Percentiles rank a stretch among this genome's conserved stretches.
Evolutionary conservation across 345 rosid genomes (phyloP).

Genomic region (Noccaea bulbosa): DNA sequence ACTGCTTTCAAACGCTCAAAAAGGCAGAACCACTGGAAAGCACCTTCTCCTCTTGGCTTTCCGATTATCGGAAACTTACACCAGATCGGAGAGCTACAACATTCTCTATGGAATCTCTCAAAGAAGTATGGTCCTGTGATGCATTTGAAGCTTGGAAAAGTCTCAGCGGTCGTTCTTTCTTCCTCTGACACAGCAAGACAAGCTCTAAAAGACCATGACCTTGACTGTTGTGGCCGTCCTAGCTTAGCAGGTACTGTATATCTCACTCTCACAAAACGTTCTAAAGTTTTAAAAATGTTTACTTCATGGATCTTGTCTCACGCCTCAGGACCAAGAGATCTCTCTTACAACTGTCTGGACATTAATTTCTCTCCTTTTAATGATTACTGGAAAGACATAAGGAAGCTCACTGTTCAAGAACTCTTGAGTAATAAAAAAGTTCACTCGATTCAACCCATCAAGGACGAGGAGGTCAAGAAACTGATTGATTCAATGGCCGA

Average conservation of each 20-base stretch:
- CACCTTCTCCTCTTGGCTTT: constrained; percentile 2
- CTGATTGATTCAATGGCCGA: neutral
- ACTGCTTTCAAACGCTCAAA: neutral
- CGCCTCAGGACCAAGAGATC: neutral
- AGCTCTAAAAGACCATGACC: constrained; percentile 9
- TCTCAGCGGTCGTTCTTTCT: constrained; percentile 4
- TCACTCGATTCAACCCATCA: constrained; percentile 8
- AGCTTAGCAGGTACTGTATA: neutral
- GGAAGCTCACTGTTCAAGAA: neutral
- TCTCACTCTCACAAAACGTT: neutral
- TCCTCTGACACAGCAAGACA: constrained; percentile 3
- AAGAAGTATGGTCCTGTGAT: constrained; percentile 12
- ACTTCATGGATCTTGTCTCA: constrained; percentile 2
- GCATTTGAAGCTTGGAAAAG: constrained; percentile 7
- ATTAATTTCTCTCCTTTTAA: neutral
- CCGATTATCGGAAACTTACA: constrained; percentile 3
- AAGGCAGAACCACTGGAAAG: neutral
- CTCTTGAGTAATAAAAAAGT: neutral
- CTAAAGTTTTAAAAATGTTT: neutral
- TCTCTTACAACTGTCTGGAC: constrained; percentile 5
- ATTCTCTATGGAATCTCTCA: constrained; percentile 13
- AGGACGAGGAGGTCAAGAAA: constrained; percentile 5
- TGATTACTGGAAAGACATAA: constrained; percentile 14
- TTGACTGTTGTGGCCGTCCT: constrained; percentile 6
- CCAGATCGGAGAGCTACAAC: constrained; percentile 1